These are phyloP conservation scores for Pelargonium exstipulatum DNA, from an alignment of 441 rosid genomes.

Conservation along the genomic window DNA sequence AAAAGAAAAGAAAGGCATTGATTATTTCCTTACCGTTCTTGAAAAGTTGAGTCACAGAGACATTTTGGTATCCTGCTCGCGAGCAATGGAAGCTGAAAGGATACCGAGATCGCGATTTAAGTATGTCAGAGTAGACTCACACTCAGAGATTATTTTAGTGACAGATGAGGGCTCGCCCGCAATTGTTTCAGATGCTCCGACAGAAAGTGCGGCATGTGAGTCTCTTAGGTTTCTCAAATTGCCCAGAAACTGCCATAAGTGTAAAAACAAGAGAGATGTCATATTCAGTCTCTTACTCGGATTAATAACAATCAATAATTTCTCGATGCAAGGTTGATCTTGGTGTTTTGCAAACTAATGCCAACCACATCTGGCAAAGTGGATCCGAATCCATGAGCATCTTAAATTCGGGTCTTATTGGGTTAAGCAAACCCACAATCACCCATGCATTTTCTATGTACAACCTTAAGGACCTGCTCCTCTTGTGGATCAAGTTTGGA, in stretches of 20 bases:
- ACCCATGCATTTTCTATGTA: too few species aligned
- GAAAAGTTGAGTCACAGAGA: constrained; percentile 23
- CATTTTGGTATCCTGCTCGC: constrained; percentile 51
- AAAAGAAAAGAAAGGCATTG: background rate
- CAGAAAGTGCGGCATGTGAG: constrained; percentile 84
- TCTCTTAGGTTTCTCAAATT: constrained; percentile 94
- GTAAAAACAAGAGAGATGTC: too few species aligned
- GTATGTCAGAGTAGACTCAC: constrained; percentile 83
- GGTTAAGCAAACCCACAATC: too few species aligned
- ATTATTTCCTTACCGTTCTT: background rate
- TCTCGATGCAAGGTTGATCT: background rate
- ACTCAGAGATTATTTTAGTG: constrained; percentile 77
- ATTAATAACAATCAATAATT: background rate
- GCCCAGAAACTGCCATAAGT: constrained; percentile 61
- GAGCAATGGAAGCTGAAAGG: constrained; percentile 81
- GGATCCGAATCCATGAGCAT: too few species aligned
- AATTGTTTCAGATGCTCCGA: constrained; percentile 73
- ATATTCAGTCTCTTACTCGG: background rate
- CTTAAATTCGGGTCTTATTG: too few species aligned
- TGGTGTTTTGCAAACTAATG: constrained; percentile 2
- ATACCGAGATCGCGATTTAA: constrained; percentile 81
- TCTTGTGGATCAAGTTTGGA: too few species aligned
- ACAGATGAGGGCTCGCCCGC: constrained; percentile 85
- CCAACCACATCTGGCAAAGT: background rate
- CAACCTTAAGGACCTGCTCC: too few species aligned